phyloP scores from a whole-genome alignment of 441 rosid genomes.

The Omphalea diandra region DNA sequence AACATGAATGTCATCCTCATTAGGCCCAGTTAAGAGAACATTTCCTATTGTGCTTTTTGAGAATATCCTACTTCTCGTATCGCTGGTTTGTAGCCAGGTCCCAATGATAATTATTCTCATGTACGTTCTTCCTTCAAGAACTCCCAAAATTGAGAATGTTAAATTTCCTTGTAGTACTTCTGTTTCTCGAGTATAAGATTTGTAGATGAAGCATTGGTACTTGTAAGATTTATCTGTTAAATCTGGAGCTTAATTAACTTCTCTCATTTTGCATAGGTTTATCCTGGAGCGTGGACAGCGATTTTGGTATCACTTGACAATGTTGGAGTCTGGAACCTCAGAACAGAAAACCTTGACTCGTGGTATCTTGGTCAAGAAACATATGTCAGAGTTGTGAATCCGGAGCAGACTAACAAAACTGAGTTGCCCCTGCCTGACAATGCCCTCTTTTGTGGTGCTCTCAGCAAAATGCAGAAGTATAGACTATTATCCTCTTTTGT shows the following conservation, averaged over 20 bases:
- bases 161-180: background rate
- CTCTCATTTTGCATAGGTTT: conserved; percentile 48
- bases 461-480: conserved; percentile 68
- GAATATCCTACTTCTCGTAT: background rate
- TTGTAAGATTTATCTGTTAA: too few relatives aligned
- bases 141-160: background rate
- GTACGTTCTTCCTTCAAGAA: background rate
- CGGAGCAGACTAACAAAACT: conserved; percentile 75
- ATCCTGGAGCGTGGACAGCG: conserved; percentile 95
- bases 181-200: background rate
- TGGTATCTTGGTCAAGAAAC: conserved; percentile 99
- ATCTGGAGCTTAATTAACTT: background rate
- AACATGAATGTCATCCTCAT: too few relatives aligned
- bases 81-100: background rate
- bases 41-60: background rate
- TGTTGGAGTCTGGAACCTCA: conserved; percentile 92
- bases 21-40: too few relatives aligned
- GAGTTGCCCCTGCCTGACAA: conserved; percentile 73
- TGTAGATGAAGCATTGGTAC: background rate
- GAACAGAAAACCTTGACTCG: conserved; percentile 90
- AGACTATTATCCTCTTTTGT: background rate
- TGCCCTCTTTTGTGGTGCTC: conserved; percentile 86
- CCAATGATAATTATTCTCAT: background rate
- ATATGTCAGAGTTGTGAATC: conserved; percentile 82
- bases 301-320: conserved; percentile 85